These are phyloP conservation scores for Talaromyces albobiverticillius DNA, from an alignment of 2,329 filamentous ascomycete species.

Conservation along the genomic window DNA sequence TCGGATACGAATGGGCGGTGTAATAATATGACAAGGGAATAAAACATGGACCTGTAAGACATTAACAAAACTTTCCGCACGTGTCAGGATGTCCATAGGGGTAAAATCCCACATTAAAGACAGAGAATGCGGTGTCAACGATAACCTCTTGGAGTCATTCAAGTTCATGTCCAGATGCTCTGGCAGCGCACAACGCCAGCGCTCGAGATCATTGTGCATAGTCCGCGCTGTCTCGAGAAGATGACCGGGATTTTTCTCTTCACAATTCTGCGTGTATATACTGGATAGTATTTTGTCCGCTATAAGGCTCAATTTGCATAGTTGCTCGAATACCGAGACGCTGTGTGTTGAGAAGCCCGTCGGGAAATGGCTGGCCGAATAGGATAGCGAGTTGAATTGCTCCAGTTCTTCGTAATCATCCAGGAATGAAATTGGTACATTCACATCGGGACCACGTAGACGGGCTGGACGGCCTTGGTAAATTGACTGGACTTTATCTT, in stretches of 20 bases:
- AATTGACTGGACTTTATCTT: conserved; percentile 11
- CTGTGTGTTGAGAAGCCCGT: conserved; percentile 6
- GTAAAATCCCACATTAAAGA: conserved; percentile 9
- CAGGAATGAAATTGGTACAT: conserved; percentile 9
- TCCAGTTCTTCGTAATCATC: conserved; percentile 15
- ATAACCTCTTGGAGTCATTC: not conserved
- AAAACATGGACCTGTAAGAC: conserved; percentile 8
- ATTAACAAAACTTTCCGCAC: not conserved
- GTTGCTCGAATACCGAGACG: conserved; percentile 11
- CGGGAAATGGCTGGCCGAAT: not conserved
- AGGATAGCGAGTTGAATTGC: conserved; percentile 6
- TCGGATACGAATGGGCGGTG: conserved; percentile 17
- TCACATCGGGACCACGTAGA: conserved; percentile 2
- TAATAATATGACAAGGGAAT: conserved; percentile 19
- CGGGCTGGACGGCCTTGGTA: conserved; percentile 12
- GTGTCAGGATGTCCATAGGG: too few relatives aligned
- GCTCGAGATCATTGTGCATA: conserved; percentile 2
- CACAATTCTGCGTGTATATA: conserved; percentile 11
- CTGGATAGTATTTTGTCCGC: conserved; percentile 11
- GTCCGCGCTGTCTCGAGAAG: conserved; percentile 2
- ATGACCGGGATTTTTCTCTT: not conserved
- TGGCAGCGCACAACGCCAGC: conserved; percentile 6
- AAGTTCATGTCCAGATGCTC: conserved; percentile 2
- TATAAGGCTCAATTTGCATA: conserved; percentile 8
- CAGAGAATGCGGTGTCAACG: conserved; percentile 8